phyloP scores from a whole-genome alignment of 495 filamentous ascomycete genomes.

The Penicillium paradoxum region DNA sequence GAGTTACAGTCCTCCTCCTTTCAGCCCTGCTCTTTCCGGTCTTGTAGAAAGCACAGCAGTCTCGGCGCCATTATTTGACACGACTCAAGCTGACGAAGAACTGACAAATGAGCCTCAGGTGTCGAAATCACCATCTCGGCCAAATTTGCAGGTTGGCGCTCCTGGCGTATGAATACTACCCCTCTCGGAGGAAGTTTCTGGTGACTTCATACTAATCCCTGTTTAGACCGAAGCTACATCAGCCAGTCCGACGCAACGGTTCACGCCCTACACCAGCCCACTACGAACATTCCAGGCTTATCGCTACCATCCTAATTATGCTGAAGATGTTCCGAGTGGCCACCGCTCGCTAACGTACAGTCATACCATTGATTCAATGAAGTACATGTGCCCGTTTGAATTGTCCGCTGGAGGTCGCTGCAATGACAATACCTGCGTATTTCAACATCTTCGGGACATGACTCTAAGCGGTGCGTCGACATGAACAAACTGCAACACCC shows the following conservation, averaged over 20 bases:
- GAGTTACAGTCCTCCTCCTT: conserved; percentile 35
- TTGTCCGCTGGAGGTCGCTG: conserved; percentile 63
- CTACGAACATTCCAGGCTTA: conserved; percentile 78
- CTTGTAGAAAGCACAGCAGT: conserved; percentile 17
- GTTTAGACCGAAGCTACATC: conserved; percentile 22
- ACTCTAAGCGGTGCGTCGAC: conserved; percentile 73
- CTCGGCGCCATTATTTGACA: conserved; percentile 15
- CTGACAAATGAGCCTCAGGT: conserved; percentile 32
- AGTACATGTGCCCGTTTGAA: conserved; percentile 69
- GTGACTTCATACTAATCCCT: conserved; percentile 19
- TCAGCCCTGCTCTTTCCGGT: conserved; percentile 30
- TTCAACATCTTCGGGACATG: conserved; percentile 80
- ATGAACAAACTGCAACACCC: conserved; percentile 31
- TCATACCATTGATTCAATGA: conserved; percentile 71
- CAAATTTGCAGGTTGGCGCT: conserved; percentile 26
- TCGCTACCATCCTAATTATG: conserved; percentile 78
- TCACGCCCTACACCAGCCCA: conserved; percentile 77
- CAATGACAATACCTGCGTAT: conserved; percentile 62
- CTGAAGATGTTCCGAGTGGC: conserved; percentile 63
- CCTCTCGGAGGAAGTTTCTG: conserved; percentile 4
- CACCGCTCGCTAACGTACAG: conserved; percentile 91
- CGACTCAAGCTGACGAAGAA: conserved; percentile 24
- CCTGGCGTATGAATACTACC: conserved; percentile 36
- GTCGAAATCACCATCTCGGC: conserved; percentile 14
- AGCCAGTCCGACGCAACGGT: conserved; percentile 30